phyloP scores from a whole-genome alignment of 163 green algal genomes.

The Scenedesmus sp. region DNA sequence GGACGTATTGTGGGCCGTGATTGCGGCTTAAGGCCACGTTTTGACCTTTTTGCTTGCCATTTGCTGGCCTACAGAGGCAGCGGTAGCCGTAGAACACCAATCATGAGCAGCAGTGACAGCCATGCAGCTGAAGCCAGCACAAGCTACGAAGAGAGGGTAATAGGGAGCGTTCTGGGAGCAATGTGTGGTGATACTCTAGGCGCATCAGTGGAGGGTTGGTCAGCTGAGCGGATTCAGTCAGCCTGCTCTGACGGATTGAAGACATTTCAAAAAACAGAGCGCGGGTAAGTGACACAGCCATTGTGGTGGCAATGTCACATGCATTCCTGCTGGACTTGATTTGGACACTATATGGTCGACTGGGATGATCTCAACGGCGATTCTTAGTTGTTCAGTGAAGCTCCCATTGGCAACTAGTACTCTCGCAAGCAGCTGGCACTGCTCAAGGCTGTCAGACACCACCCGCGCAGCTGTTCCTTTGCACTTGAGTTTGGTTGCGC shows the following conservation, averaged over 20 bases:
- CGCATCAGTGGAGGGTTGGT: constrained; percentile 21
- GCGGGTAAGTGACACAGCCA: constrained; percentile 17
- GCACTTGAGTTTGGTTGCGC: too few relatives aligned
- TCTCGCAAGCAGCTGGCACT: too few relatives aligned
- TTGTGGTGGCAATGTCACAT: neutral
- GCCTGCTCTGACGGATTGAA: neutral
- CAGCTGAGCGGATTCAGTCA: neutral
- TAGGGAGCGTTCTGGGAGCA: constrained; percentile 6
- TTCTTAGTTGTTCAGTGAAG: too few relatives aligned
- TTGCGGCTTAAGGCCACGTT: neutral
- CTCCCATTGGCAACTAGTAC: too few relatives aligned
- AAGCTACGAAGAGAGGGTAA: constrained; percentile 11
- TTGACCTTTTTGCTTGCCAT: neutral
- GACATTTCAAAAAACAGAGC: neutral
- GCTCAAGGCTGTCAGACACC: too few relatives aligned
- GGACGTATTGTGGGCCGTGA: neutral
- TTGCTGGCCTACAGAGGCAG: neutral
- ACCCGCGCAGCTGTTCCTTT: too few relatives aligned
- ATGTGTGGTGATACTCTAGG: constrained; percentile 36
- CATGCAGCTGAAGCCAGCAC: neutral
- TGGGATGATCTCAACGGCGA: too few relatives aligned
- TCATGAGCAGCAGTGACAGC: constrained; percentile 3
- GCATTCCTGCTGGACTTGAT: neutral
- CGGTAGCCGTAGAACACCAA: neutral
- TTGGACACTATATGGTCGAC: too few relatives aligned